Evolutionary conservation across 768 basidiomycete genomes (phyloP).

Genomic region (Lentinula detonsa): DNA sequence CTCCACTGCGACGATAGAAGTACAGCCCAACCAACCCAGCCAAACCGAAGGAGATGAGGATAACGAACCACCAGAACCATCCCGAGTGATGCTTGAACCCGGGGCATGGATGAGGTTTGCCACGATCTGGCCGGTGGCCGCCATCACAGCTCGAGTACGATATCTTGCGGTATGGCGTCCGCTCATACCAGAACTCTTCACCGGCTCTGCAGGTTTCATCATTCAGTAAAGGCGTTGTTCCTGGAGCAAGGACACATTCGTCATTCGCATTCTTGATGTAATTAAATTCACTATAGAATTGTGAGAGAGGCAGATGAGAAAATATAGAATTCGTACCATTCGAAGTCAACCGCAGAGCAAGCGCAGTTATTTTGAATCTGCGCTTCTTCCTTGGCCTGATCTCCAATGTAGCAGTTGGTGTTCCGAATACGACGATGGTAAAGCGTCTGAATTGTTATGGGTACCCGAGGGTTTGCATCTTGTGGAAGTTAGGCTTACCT

Average conservation of each 20-base stretch:
- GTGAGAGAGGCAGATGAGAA: neutral
- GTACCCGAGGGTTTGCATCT: neutral
- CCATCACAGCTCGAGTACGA: conserved; percentile 85
- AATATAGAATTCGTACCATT: conserved; percentile 60
- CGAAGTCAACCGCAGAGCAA: conserved; percentile 77
- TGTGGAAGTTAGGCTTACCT: conserved; percentile 39
- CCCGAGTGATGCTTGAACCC: conserved; percentile 67
- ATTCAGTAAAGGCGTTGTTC: conserved; percentile 52
- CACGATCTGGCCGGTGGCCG: conserved; percentile 74
- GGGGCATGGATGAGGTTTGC: conserved; percentile 71
- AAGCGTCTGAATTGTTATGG: conserved; percentile 48
- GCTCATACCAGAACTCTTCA: conserved; percentile 88
- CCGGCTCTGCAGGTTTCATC: conserved; percentile 59
- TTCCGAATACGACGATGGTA: conserved; percentile 86
- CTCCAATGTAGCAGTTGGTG: conserved; percentile 79
- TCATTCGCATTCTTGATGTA: conserved; percentile 61
- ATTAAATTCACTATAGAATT: conserved; percentile 79
- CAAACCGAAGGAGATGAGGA: conserved; percentile 71
- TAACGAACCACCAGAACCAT: conserved; percentile 80
- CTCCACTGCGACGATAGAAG: conserved; percentile 73
- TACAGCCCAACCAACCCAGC: conserved; percentile 75
- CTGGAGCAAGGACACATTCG: conserved; percentile 73
- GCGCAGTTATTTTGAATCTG: conserved; percentile 64
- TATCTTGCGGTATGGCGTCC: conserved; percentile 87
- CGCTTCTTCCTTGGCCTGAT: conserved; percentile 45